Evolutionary conservation across 176 grass and related monocot species (phyloP).

Genomic region (Paspalum vaginatum): DNA sequence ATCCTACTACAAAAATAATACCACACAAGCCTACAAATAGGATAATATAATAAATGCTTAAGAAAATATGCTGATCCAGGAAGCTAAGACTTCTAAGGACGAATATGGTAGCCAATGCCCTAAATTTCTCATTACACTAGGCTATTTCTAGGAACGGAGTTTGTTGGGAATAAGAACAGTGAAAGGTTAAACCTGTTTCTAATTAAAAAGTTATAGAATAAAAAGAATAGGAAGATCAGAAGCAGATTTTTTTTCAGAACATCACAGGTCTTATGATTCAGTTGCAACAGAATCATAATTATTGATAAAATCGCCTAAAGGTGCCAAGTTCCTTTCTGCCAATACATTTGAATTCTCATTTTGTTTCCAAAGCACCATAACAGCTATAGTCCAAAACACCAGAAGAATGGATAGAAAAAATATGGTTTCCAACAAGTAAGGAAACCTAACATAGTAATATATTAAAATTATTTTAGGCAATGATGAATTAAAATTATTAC

Average conservation of each 20-base stretch:
- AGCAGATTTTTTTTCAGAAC: not conserved
- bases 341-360: not conserved
- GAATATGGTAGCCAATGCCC: not conserved
- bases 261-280: not conserved
- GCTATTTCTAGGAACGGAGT: not conserved
- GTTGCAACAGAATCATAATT: not conserved
- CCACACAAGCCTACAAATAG: not conserved
- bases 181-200: slow-evolving; percentile 7
- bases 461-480: not conserved
- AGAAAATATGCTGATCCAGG: slow-evolving; percentile 22
- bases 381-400: not conserved
- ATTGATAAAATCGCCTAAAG: not conserved
- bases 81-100: slow-evolving; percentile 1
- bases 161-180: not conserved
- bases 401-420: slow-evolving; percentile 6
- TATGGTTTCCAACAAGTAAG: not conserved
- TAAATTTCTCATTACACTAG: not conserved
- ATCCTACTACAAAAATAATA: slow-evolving; percentile 26
- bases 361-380: not conserved
- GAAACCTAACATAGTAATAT: not conserved
- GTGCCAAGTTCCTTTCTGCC: not conserved
- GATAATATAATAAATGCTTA: not conserved
- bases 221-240: not conserved
- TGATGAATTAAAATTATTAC: not conserved
- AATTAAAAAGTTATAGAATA: slow-evolving; percentile 3